phyloP scores from a whole-genome alignment of 1,139 yeast species.

The Dujonia santamariae region DNA sequence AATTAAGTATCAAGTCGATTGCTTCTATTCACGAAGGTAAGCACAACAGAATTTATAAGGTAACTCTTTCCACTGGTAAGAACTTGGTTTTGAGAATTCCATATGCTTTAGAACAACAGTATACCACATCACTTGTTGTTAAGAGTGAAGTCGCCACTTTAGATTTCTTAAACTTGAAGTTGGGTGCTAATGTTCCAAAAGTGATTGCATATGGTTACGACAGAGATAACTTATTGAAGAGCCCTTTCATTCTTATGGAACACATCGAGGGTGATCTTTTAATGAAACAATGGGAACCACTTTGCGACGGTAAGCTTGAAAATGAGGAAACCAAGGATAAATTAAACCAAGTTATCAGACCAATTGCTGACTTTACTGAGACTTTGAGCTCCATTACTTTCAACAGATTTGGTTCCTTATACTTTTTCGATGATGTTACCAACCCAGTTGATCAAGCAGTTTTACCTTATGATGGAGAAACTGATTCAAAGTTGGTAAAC shows the following conservation, averaged over 20 bases:
- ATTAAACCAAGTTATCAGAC: conserved; percentile 55
- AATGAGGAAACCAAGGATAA: conserved; percentile 40
- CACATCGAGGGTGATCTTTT: conserved; percentile 72
- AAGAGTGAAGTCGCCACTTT: conserved; percentile 92
- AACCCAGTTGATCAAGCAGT: conserved; percentile 32
- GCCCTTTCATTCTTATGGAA: conserved; percentile 82
- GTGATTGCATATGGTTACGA: conserved; percentile 71
- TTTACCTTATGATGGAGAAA: conserved; percentile 66
- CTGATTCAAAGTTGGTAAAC: conserved; percentile 47
- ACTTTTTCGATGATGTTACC: conserved; percentile 62
- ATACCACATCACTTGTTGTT: conserved; percentile 62
- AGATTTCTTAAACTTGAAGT: conserved; percentile 65
- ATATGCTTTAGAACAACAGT: conserved; percentile 65
- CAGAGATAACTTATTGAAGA: conserved; percentile 56
- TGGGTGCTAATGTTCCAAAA: conserved; percentile 62
- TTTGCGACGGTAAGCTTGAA: conserved; percentile 31
- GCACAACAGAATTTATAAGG: conserved; percentile 81
- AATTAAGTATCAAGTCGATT: conserved; percentile 60
- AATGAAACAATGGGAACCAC: conserved; percentile 91
- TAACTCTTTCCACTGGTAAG: conserved; percentile 60
- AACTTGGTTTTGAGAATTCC: conserved; percentile 80
- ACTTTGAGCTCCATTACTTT: conserved; percentile 53
- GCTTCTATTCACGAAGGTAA: conserved; percentile 91
- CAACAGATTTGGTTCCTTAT: conserved; percentile 77
- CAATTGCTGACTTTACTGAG: conserved; percentile 59